Evolutionary conservation across 306 rosid species (phyloP).

Genomic region (Fragaria iinumae): DNA sequence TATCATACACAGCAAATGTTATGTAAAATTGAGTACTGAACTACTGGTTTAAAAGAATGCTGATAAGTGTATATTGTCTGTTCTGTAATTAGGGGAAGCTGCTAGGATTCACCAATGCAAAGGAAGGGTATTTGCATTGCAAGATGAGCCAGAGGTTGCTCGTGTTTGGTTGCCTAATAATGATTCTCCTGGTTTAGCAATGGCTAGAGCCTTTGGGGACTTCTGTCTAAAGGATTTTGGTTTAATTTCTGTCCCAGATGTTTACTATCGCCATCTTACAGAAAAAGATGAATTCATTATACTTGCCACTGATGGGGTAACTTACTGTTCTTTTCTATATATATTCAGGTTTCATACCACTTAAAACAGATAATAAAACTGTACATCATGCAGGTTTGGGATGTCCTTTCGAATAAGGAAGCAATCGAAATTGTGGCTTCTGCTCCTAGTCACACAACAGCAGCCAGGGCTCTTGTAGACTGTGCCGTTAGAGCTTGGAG

Average conservation of each 20-base stretch:
- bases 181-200: slow-evolving; percentile 61
- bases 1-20: not conserved
- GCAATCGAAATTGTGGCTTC: slow-evolving; percentile 56
- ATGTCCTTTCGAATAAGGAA: slow-evolving; percentile 55
- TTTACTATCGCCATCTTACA: slow-evolving; percentile 38
- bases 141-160: slow-evolving; percentile 62
- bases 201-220: slow-evolving; percentile 66
- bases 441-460: slow-evolving; percentile 46
- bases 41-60: not conserved
- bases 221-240: slow-evolving; percentile 62
- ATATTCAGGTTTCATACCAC: not conserved
- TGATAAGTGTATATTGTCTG: slow-evolving; percentile 10
- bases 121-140: slow-evolving; percentile 58
- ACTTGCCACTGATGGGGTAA: slow-evolving; percentile 64
- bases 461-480: slow-evolving; percentile 59
- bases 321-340: slow-evolving; percentile 16
- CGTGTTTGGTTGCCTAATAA: slow-evolving; percentile 59
- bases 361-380: not conserved
- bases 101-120: slow-evolving; percentile 60
- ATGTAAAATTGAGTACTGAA: not conserved
- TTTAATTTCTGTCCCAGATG: slow-evolving; percentile 50
- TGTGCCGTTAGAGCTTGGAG: slow-evolving; percentile 52
- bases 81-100: slow-evolving; percentile 42
- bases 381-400: slow-evolving; percentile 46
- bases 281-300: slow-evolving; percentile 48